phyloP scores from a whole-genome alignment of 2,329 filamentous ascomycete genomes.

The Fusarium vanettenii region DNA sequence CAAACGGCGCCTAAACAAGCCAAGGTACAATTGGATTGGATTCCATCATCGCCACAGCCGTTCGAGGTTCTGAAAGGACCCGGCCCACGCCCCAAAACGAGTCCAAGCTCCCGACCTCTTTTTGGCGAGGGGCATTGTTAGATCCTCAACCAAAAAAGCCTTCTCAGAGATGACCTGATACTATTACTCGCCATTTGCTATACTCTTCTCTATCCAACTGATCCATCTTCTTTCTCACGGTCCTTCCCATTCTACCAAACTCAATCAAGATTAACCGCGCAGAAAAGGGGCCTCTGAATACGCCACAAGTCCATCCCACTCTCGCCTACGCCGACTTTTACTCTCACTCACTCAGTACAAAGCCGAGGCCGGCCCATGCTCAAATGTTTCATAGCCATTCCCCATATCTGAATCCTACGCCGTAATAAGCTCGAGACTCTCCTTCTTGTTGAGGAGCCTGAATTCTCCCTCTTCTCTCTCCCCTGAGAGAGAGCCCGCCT shows the following conservation, averaged over 20 bases:
- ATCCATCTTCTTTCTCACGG: not conserved
- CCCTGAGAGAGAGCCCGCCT: not conserved
- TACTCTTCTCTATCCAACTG: not conserved
- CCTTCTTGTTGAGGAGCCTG: constrained; percentile 34
- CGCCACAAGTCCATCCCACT: constrained; percentile 29
- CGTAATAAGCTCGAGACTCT: constrained; percentile 21
- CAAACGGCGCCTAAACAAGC: constrained; percentile 44
- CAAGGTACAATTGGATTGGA: constrained; percentile 23
- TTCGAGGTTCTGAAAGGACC: constrained; percentile 22
- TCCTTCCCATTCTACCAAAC: constrained; percentile 8
- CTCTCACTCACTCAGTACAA: not conserved
- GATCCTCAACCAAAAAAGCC: not conserved
- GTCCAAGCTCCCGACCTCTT: constrained; percentile 2
- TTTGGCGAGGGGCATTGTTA: not conserved
- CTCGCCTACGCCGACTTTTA: not conserved
- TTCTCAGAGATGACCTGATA: not conserved
- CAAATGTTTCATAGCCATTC: constrained; percentile 35
- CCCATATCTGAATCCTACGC: constrained; percentile 28
- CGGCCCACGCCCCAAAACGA: constrained; percentile 1
- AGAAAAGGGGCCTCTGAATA: constrained; percentile 25
- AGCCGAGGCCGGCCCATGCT: constrained; percentile 33
- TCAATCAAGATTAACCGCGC: constrained; percentile 37
- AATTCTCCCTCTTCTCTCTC: constrained; percentile 2
- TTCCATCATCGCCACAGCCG: constrained; percentile 22
- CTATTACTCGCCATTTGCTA: not conserved